Conservation (phyloP, 75 land plant genomes). For the Pinus taeda region DNA sequence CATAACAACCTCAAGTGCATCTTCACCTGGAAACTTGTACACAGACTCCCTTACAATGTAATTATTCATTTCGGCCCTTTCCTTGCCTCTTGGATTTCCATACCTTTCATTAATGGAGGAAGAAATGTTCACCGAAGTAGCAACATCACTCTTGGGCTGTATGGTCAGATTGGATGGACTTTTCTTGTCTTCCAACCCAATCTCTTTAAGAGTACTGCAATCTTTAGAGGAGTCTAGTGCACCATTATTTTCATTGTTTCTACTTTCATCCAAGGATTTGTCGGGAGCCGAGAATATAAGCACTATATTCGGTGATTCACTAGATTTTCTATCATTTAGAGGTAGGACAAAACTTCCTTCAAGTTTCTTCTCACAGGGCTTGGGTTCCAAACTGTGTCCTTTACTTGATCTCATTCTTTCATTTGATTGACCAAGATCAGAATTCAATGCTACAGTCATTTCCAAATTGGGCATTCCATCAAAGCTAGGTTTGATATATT, state of each 20-base stretch:
- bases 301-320: background rate
- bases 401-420: background rate
- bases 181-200: constrained; percentile 1
- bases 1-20: constrained; percentile 39
- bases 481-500: background rate
- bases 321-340: background rate
- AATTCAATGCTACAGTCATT: background rate
- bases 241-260: background rate
- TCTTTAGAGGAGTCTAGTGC: background rate
- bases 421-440: background rate
- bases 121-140: background rate
- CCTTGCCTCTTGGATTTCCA: background rate
- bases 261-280: background rate
- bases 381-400: background rate
- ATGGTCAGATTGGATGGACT: background rate
- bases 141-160: background rate
- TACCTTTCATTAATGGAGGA: background rate
- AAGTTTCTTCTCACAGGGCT: background rate
- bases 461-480: background rate
- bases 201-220: background rate
- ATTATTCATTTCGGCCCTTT: background rate
- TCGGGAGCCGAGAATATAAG: background rate
- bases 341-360: background rate
- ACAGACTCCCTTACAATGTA: background rate
- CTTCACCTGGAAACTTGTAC: constrained; percentile 10